Evolutionary conservation across 768 basidiomycete species (phyloP).

Genomic region (Pleurotus ostreatus): DNA sequence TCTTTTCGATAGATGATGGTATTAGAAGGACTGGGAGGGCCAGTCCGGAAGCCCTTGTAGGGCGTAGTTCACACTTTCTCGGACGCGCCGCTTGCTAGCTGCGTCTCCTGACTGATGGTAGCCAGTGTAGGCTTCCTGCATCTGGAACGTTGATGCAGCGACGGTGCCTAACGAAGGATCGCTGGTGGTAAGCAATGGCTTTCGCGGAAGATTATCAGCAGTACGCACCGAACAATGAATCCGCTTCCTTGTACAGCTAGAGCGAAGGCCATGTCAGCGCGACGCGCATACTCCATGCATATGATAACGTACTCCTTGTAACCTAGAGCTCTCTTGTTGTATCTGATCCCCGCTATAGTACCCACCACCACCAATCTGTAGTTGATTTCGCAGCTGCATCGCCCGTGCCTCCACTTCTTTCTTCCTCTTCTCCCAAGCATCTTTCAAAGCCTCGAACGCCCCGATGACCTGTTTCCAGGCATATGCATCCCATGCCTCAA

Average conservation of each 20-base stretch:
- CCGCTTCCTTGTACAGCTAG: constrained; percentile 56
- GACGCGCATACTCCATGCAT: neutral
- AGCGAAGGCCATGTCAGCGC: constrained; percentile 1
- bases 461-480: constrained; percentile 69
- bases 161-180: constrained; percentile 46
- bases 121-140: constrained; percentile 67
- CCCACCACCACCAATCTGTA: constrained; percentile 34
- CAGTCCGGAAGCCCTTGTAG: constrained; percentile 69
- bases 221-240: constrained; percentile 44
- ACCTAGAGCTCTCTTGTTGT: constrained; percentile 51
- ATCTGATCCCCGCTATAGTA: constrained; percentile 43
- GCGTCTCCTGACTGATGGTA: constrained; percentile 73
- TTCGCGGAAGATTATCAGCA: neutral
- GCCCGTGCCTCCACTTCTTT: constrained; percentile 47
- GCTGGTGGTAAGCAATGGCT: too few relatives aligned
- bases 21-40: constrained; percentile 41
- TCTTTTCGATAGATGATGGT: neutral
- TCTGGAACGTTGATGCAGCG: constrained; percentile 69
- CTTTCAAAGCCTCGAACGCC: constrained; percentile 61
- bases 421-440: constrained; percentile 60
- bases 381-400: constrained; percentile 41
- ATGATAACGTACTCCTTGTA: constrained; percentile 50
- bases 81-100: constrained; percentile 70
- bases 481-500: constrained; percentile 68
- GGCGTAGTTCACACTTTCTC: constrained; percentile 77